phyloP scores from a whole-genome alignment of 2,329 filamentous ascomycete species.

The Colletotrichum sp. region DNA sequence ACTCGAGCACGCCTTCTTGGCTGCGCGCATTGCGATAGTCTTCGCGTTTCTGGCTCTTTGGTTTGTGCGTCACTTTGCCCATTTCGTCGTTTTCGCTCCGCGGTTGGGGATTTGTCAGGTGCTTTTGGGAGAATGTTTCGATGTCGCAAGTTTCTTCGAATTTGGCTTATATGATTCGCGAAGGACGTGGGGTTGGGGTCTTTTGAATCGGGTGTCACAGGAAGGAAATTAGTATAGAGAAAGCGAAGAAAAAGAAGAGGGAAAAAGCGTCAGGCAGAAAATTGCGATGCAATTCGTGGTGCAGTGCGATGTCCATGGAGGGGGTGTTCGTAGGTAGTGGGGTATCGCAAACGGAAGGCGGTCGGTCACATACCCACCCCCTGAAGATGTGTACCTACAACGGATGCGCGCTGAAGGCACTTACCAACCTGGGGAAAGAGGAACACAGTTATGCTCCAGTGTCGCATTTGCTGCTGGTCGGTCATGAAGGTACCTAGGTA shows the following conservation, averaged over 20 bases:
- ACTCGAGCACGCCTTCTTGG: constrained; percentile 57
- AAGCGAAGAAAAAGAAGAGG: not conserved
- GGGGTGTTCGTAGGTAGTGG: not conserved
- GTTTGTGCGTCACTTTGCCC: constrained; percentile 41
- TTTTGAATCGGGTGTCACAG: not conserved
- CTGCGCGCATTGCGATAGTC: constrained; percentile 64
- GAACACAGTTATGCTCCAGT: not conserved
- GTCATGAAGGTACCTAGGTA: not conserved
- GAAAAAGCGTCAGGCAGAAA: not conserved
- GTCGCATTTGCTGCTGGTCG: not conserved
- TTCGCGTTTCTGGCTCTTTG: constrained; percentile 70
- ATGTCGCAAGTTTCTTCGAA: not conserved
- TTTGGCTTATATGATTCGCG: not conserved
- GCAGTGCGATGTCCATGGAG: not conserved
- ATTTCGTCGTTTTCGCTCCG: constrained; percentile 31
- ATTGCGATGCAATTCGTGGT: not conserved
- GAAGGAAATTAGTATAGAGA: not conserved
- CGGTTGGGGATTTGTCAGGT: not conserved
- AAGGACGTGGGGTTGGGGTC: not conserved
- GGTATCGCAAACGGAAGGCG: constrained; percentile 12
- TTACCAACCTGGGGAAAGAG: not conserved
- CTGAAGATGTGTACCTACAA: not conserved
- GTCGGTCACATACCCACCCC: constrained; percentile 8
- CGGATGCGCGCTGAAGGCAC: not conserved
- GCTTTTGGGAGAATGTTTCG: not conserved